A percentile compares a stretch with the other conserved stretches of the same genome.
These are phyloP conservation scores for Prosopis cineraria DNA, from an alignment of 306 rosid species.

Conservation along the genomic window DNA sequence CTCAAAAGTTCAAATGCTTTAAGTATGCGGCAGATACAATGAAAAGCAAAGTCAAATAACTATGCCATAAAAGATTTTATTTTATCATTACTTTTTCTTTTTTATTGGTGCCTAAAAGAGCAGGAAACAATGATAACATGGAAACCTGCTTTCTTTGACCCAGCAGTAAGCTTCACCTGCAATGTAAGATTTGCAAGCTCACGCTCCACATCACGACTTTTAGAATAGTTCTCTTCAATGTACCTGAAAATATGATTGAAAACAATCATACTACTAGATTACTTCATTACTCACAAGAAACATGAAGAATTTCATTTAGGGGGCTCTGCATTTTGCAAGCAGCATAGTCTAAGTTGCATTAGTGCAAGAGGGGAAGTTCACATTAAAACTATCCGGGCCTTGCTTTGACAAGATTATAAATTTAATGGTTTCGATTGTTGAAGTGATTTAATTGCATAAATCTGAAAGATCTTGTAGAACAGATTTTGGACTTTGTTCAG, in stretches of 20 bases:
- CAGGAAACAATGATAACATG: constrained; percentile 23
- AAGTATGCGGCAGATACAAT: constrained; percentile 39
- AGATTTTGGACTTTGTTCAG: not conserved
- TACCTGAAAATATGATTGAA: constrained; percentile 49
- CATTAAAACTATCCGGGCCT: constrained; percentile 10
- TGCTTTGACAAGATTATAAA: constrained; percentile 13
- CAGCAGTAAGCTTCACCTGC: constrained; percentile 95
- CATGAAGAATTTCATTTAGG: not conserved
- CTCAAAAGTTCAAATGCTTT: constrained; percentile 88
- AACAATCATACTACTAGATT: constrained; percentile 18
- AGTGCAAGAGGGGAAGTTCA: not conserved
- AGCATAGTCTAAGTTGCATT: not conserved
- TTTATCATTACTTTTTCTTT: not conserved
- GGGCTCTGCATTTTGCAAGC: not conserved
- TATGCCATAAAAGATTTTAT: constrained; percentile 27
- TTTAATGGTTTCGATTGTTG: constrained; percentile 17
- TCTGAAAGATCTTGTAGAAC: constrained; percentile 9
- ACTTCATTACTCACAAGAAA: constrained; percentile 9
- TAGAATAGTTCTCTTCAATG: constrained; percentile 86
- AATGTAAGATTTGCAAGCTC: constrained; percentile 73
- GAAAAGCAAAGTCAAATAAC: constrained; percentile 40
- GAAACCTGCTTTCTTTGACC: constrained; percentile 95
- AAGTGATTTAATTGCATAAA: constrained; percentile 20
- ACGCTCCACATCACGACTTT: constrained; percentile 91
- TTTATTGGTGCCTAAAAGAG: not conserved